Evolutionary conservation across 1,139 yeast genomes (phyloP), one percentile per base, ranked within the genome.

Genomic region (Pneumocystis oryctolagi): DNA sequence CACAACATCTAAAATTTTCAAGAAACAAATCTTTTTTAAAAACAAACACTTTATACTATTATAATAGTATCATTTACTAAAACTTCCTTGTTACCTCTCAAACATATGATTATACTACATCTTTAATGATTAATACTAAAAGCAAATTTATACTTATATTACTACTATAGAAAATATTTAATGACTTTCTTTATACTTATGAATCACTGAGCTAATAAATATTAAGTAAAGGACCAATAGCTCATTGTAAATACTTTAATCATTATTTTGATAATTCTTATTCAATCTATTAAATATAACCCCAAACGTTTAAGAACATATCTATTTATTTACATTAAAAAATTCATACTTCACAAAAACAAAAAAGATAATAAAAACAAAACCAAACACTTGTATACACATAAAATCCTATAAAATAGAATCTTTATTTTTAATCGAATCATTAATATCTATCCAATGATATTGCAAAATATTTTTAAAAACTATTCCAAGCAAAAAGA

Each of bases 1-100:
- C 73, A 87, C 95, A 56, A 95, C 95, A 63, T 96, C 96, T 65
- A 88, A 79, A 3, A 95, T 95, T 75, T 87, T 87, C 74, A 88
- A 80, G 6, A 88, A 95, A 61, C 90, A 83, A 42, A 88, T 95
- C 74, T 88, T 88, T 73, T 88, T 96, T 73, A 87, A 87, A n/a
- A n/a, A 14, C 37, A 55, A 94, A 86, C 96, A 88, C 88, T 77
- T 88, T 88, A 77, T 47, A 12, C 31, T 1, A 20, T 20, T 12
- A 39, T 34, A 14, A 25, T 12, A 20, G 25, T 25, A 47, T 25
- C 1, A 25, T 9, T 25, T n/a, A n/a, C 8, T 25, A 25, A 18
- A 2, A 18, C 3, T 3, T 18, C 20, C 30, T 18, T 5, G 12
- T 40, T 5, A 40, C 53, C 53, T 88, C 95, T 42, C 96, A 69